Evolutionary conservation across 2,329 filamentous ascomycete genomes (phyloP).

Genomic region (Stemphylium lycopersici): DNA sequence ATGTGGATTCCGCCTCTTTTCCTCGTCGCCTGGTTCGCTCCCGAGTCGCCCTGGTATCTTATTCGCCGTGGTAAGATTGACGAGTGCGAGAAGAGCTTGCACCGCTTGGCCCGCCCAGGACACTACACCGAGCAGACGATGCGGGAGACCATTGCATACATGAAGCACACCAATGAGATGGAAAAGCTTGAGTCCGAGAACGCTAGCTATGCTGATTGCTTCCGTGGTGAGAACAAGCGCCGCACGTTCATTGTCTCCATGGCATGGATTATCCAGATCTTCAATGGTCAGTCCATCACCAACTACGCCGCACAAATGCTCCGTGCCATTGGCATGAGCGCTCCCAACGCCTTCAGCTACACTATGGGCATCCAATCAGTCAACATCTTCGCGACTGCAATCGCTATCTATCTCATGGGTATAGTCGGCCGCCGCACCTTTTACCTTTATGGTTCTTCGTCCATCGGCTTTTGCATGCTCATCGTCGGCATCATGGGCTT

Average conservation of each 20-base stretch:
- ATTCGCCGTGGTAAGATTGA: conserved; percentile 66
- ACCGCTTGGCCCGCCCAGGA: conserved; percentile 65
- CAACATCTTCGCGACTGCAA: conserved; percentile 76
- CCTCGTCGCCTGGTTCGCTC: conserved; percentile 11
- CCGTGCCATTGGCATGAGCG: conserved; percentile 47
- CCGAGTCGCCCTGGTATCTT: conserved; percentile 69
- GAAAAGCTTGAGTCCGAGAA: conserved; percentile 70
- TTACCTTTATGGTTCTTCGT: conserved; percentile 15
- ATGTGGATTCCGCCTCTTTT: conserved; percentile 62
- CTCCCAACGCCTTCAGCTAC: conserved; percentile 45
- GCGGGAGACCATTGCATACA: conserved; percentile 72
- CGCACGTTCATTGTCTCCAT: conserved; percentile 67
- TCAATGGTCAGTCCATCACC: conserved; percentile 19
- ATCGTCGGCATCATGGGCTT: conserved; percentile 23
- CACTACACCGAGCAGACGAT: conserved; percentile 59
- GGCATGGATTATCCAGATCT: conserved; percentile 50
- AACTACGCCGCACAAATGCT: conserved; percentile 50
- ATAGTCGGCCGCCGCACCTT: conserved; percentile 72
- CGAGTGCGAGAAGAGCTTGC: conserved; percentile 61
- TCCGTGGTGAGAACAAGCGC: conserved; percentile 62
- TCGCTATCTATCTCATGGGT: conserved; percentile 77
- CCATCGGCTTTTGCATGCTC: conserved; percentile 1
- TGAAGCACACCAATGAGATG: conserved; percentile 80
- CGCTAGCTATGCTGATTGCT: conserved; percentile 77
- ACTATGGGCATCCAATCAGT: conserved; percentile 60